phyloP scores from a whole-genome alignment of 1,284 basidiomycete species.

The Apiotrichum domesticum region DNA sequence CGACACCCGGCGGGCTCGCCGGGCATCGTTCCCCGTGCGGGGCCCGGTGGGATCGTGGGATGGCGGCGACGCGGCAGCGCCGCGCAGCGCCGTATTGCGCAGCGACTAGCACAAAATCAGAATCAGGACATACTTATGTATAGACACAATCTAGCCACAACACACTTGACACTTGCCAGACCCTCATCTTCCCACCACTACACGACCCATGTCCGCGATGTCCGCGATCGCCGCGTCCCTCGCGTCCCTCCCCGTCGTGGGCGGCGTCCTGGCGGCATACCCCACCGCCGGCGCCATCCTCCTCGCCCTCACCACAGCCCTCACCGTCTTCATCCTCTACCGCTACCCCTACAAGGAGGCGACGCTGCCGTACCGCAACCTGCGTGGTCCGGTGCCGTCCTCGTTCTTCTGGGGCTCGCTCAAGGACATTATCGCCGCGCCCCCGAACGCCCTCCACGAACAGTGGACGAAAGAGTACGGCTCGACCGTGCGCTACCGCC shows the following conservation, averaged over 20 bases:
- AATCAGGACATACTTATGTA: too few relatives aligned
- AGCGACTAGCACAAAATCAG: too few relatives aligned
- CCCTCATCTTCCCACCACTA: too few relatives aligned
- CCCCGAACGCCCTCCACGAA: conserved; percentile 14
- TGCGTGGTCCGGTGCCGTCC: conserved; percentile 17
- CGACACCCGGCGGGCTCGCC: too few relatives aligned
- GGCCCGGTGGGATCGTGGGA: too few relatives aligned
- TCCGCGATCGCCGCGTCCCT: background rate
- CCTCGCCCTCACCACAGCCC: background rate
- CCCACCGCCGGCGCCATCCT: background rate
- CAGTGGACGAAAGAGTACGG: conserved; percentile 24
- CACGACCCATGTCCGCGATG: background rate
- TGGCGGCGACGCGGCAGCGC: too few relatives aligned
- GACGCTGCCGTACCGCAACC: conserved; percentile 5
- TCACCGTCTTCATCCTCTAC: conserved; percentile 7
- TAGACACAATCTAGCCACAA: too few relatives aligned
- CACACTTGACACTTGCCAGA: too few relatives aligned
- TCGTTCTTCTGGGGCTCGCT: conserved; percentile 20
- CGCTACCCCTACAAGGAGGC: conserved; percentile 5
- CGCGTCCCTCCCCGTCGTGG: background rate
- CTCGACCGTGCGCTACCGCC: conserved; percentile 18
- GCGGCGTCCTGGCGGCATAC: background rate
- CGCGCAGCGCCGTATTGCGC: too few relatives aligned
- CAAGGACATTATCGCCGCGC: conserved; percentile 12
- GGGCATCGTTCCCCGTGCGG: too few relatives aligned